These are phyloP conservation scores for Quercus suber DNA, from an alignment of 306 rosid genomes.

Conservation along the genomic window DNA sequence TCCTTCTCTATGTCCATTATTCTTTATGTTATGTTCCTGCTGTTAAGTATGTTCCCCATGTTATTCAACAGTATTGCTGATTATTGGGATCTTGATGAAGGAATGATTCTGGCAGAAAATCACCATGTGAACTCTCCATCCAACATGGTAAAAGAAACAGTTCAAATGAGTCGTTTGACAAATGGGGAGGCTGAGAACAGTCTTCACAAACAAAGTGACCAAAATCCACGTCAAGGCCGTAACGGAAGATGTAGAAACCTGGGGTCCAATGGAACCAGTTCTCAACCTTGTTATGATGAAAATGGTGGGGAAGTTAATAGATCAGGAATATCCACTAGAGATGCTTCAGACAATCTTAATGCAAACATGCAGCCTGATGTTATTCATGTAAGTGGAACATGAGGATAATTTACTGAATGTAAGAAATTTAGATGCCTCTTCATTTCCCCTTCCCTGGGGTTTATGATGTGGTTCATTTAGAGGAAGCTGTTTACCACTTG, in stretches of 20 bases:
- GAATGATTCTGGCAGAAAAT: constrained; percentile 40
- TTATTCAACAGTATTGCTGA: neutral
- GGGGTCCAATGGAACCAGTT: constrained; percentile 29
- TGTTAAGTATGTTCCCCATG: neutral
- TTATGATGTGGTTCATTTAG: too few relatives aligned
- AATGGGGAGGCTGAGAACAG: constrained; percentile 51
- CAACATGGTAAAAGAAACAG: constrained; percentile 35
- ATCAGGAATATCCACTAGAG: too few relatives aligned
- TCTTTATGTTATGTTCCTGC: neutral
- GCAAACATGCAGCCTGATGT: constrained; percentile 12
- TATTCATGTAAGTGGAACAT: constrained; percentile 34
- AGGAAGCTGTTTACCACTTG: too few relatives aligned
- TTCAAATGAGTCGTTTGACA: constrained; percentile 35
- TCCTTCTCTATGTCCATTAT: too few relatives aligned
- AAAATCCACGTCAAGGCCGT: constrained; percentile 25
- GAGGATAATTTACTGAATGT: too few relatives aligned
- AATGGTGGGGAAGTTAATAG: constrained; percentile 21
- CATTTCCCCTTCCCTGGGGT: too few relatives aligned
- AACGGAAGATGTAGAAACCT: constrained; percentile 31
- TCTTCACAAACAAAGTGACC: constrained; percentile 42
- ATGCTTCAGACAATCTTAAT: too few relatives aligned
- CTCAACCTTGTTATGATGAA: constrained; percentile 23
- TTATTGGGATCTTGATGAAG: constrained; percentile 13
- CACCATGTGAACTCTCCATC: constrained; percentile 17
- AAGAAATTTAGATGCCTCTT: too few relatives aligned